Percentiles rank a stretch among this genome's conserved stretches.
Conservation (phyloP, 2,329 filamentous ascomycete species). For the Didymosphaeria variabile region DNA sequence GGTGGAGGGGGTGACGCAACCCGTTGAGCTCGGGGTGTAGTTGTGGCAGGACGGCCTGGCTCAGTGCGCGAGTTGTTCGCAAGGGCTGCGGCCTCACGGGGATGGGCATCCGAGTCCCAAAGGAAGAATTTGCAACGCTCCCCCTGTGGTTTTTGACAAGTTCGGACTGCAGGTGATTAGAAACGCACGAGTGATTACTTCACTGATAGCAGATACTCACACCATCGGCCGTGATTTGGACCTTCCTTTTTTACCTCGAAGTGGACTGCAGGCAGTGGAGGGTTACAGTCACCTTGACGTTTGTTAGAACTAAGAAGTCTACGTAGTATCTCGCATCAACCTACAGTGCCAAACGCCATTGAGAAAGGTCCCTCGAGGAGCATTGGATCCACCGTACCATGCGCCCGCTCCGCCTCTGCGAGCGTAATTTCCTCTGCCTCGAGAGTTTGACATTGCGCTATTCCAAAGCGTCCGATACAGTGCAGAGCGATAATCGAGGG, state of each 20-base stretch:
- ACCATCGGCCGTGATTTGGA: slow-evolving; percentile 65
- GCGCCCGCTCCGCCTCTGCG: slow-evolving; percentile 17
- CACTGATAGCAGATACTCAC: slow-evolving; percentile 26
- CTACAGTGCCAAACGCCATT: slow-evolving; percentile 42
- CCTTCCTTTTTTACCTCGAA: slow-evolving; percentile 67
- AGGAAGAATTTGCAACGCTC: slow-evolving; percentile 66
- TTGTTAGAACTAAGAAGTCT: slow-evolving; percentile 21
- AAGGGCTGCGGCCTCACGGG: slow-evolving; percentile 58
- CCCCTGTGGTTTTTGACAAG: slow-evolving; percentile 61
- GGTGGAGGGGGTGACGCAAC: slow-evolving; percentile 29
- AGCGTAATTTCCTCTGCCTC: slow-evolving; percentile 11
- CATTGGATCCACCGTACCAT: not conserved
- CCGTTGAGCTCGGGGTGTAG: slow-evolving; percentile 28
- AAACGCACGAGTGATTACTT: not conserved
- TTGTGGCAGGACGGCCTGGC: slow-evolving; percentile 31
- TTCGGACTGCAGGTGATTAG: slow-evolving; percentile 55
- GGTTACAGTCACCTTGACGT: slow-evolving; percentile 61
- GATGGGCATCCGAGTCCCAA: slow-evolving; percentile 63
- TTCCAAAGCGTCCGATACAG: not conserved
- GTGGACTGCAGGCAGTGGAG: slow-evolving; percentile 62
- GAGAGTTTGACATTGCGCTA: slow-evolving; percentile 30
- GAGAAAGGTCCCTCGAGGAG: slow-evolving; percentile 30
- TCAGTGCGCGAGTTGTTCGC: slow-evolving; percentile 60
- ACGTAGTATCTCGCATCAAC: slow-evolving; percentile 1
- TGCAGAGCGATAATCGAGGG: not conserved